A percentile compares a stretch with the other conserved stretches of the same genome.
phyloP scores from a whole-genome alignment of 2,329 filamentous ascomycete genomes.

The Cladophialophora psammophila region DNA sequence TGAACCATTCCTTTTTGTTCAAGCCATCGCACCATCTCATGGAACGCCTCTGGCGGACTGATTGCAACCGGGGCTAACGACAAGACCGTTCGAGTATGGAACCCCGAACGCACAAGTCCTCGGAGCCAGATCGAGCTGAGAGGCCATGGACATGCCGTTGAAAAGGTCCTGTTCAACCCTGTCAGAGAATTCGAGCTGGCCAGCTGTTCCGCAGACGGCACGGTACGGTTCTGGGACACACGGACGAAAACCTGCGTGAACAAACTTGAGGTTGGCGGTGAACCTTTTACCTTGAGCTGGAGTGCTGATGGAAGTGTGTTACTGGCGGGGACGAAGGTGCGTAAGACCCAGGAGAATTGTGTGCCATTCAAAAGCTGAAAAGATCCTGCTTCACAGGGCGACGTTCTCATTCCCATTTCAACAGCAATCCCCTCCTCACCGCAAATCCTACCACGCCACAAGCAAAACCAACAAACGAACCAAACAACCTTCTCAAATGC shows the following conservation, averaged over 20 bases:
- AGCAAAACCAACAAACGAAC: constrained; percentile 57
- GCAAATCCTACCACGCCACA: constrained; percentile 50
- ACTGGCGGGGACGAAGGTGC: constrained; percentile 57
- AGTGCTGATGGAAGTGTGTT: constrained; percentile 56
- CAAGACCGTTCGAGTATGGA: constrained; percentile 92
- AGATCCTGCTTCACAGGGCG: constrained; percentile 47
- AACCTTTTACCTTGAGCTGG: constrained; percentile 59
- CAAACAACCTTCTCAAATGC: constrained; percentile 57
- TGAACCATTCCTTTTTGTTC: constrained; percentile 15
- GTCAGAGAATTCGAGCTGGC: constrained; percentile 58
- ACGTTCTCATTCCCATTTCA: constrained; percentile 56
- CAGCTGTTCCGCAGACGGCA: constrained; percentile 58
- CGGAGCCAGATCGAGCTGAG: constrained; percentile 58
- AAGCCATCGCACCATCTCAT: constrained; percentile 80
- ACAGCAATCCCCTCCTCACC: constrained; percentile 51
- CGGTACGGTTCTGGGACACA: constrained; percentile 60
- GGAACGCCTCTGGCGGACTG: constrained; percentile 84
- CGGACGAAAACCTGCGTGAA: constrained; percentile 57
- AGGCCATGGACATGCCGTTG: constrained; percentile 56
- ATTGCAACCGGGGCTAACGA: constrained; percentile 90
- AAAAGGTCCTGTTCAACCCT: constrained; percentile 59
- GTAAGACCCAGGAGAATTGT: background rate
- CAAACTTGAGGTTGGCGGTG: constrained; percentile 57
- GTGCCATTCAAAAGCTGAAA: background rate
- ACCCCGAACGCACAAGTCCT: constrained; percentile 61